Conservation (phyloP, 768 basidiomycete genomes). For the Pleurotus ostreatus region DNA sequence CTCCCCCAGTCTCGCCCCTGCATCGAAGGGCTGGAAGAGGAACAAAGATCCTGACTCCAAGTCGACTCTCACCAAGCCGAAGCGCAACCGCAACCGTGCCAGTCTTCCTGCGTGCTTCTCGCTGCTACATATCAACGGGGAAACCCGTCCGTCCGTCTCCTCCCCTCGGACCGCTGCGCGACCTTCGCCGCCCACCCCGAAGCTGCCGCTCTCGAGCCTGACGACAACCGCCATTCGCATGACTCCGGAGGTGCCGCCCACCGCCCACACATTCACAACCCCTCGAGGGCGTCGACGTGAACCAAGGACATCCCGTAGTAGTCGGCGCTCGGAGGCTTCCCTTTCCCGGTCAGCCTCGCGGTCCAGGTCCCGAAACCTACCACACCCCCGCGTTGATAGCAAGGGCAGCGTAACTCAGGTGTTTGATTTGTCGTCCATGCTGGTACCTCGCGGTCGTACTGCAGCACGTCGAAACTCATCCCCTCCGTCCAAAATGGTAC, state of each 20-base stretch:
- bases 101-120: conserved; percentile 77
- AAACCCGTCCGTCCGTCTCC: conserved; percentile 37
- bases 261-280: conserved; percentile 25
- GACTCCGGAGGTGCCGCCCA: conserved; percentile 1
- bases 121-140: conserved; percentile 51
- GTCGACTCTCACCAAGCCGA: conserved; percentile 30
- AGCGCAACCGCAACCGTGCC: conserved; percentile 60
- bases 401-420: conserved; percentile 35
- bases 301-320: conserved; percentile 26
- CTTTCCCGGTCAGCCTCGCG: conserved; percentile 39
- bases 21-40: conserved; percentile 16
- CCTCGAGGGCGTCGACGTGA: conserved; percentile 52
- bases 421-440: conserved; percentile 42
- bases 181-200: conserved; percentile 61
- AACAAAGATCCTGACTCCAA: conserved; percentile 18
- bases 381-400: conserved; percentile 13
- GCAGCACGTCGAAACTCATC: conserved; percentile 53
- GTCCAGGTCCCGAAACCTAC: conserved; percentile 27
- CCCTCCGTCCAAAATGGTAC: conserved; percentile 46
- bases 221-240: conserved; percentile 17
- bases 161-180: conserved; percentile 44
- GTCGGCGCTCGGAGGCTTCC: conserved; percentile 27
- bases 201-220: conserved; percentile 30
- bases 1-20: conserved; percentile 1
- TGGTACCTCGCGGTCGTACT: conserved; percentile 45